A percentile compares a stretch with the other conserved stretches of the same genome.
Conservation (phyloP, 1,139 yeast genomes). For the Saccharomycopsis crataegensis region DNA sequence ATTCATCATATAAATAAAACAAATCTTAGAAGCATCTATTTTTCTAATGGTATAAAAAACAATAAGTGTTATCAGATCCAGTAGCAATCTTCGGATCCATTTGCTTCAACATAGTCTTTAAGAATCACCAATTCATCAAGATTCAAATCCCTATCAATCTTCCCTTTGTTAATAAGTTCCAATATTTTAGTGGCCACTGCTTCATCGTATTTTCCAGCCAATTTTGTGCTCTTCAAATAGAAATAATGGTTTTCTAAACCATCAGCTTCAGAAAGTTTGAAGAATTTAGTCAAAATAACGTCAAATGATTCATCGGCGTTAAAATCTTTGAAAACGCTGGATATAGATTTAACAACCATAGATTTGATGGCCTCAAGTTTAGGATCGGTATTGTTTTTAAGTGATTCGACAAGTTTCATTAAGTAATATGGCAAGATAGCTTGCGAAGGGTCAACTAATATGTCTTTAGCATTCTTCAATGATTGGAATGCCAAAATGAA, state of each 20-base stretch:
- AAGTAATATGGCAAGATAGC: conserved; percentile 9
- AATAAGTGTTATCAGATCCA: conserved; percentile 3
- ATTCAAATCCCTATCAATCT: conserved; percentile 1
- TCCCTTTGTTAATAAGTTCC: not conserved
- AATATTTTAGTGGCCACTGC: not conserved
- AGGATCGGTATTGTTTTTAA: conserved; percentile 1
- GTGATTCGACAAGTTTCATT: conserved; percentile 1
- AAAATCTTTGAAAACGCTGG: conserved; percentile 4
- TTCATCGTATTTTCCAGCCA: not conserved
- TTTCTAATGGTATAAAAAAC: no score
- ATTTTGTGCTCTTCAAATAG: conserved; percentile 7
- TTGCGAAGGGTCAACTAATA: not conserved
- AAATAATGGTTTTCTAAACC: conserved; percentile 4
- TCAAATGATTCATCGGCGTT: not conserved
- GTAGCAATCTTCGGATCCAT: conserved; percentile 2
- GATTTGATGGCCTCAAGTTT: conserved; percentile 9
- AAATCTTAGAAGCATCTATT: no score
- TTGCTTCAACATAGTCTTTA: conserved; percentile 1
- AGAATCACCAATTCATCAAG: conserved; percentile 6
- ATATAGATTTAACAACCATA: conserved; percentile 11
- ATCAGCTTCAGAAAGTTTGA: not conserved
- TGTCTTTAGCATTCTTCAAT: conserved; percentile 7
- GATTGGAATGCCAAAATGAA: conserved; percentile 16
- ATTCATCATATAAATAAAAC: no score
- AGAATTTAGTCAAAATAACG: not conserved